Conservation (phyloP, 2,329 filamentous ascomycete species). For the Pezicula rhizophila region DNA sequence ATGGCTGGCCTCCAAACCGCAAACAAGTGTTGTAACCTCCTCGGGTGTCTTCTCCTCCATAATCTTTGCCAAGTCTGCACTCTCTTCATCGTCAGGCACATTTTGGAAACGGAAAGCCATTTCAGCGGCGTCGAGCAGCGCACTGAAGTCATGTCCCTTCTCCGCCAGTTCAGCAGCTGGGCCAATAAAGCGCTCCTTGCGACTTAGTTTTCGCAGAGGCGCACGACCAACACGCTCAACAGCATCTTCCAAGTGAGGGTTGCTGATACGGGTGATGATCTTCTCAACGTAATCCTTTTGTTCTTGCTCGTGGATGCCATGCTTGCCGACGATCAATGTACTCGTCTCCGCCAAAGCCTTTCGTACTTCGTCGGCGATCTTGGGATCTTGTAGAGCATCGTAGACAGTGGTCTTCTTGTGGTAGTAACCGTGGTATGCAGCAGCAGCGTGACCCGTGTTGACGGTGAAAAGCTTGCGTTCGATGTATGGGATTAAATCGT, state of each 20-base stretch:
- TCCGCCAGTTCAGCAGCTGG: slow-evolving; percentile 87
- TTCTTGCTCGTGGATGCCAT: slow-evolving; percentile 67
- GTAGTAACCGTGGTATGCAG: slow-evolving; percentile 91
- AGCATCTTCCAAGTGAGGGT: slow-evolving; percentile 85
- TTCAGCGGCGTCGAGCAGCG: slow-evolving; percentile 77
- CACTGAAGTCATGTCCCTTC: slow-evolving; percentile 64
- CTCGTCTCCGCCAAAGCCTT: slow-evolving; percentile 81
- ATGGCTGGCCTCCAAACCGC: slow-evolving; percentile 70
- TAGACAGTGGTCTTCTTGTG: slow-evolving; percentile 81
- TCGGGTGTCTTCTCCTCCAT: slow-evolving; percentile 69
- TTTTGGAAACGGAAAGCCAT: slow-evolving; percentile 95
- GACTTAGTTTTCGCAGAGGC: slow-evolving; percentile 85
- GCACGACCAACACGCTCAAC: slow-evolving; percentile 94
- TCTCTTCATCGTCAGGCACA: slow-evolving; percentile 87
- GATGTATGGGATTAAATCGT: slow-evolving; percentile 88
- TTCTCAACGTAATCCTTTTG: slow-evolving; percentile 85
- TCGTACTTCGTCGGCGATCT: slow-evolving; percentile 74
- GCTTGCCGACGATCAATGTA: slow-evolving; percentile 78
- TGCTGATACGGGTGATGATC: slow-evolving; percentile 89
- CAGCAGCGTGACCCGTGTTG: slow-evolving; percentile 95
- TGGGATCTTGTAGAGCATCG: slow-evolving; percentile 75
- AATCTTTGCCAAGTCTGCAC: slow-evolving; percentile 75
- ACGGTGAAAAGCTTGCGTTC: slow-evolving; percentile 99
- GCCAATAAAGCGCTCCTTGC: slow-evolving; percentile 93
- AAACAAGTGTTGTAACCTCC: slow-evolving; percentile 73